These are phyloP conservation scores for Avena atlantica DNA, from an alignment of 176 grass and related monocot genomes.

Conservation along the genomic window DNA sequence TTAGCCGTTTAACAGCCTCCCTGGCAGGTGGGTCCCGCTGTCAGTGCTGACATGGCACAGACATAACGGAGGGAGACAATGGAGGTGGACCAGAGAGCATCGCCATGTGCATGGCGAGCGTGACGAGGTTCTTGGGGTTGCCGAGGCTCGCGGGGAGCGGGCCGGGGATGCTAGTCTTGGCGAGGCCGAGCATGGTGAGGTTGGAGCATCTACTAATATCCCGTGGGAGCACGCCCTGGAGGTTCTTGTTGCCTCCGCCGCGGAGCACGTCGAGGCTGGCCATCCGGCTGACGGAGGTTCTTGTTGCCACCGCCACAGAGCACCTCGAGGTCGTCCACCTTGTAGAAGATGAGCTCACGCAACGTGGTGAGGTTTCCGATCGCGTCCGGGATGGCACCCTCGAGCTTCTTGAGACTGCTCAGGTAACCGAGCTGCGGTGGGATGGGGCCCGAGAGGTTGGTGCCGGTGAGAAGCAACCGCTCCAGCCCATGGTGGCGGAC, in stretches of 20 bases:
- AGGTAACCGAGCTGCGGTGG: slow-evolving; percentile 59
- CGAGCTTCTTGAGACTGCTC: slow-evolving; percentile 55
- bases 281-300: background rate
- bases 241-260: too few relatives aligned
- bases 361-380: slow-evolving; percentile 66
- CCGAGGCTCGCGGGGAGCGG: slow-evolving; percentile 60
- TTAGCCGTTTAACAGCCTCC: too few relatives aligned
- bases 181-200: slow-evolving; percentile 74
- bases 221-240: slow-evolving; percentile 58
- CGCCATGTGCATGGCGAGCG: slow-evolving; percentile 77
- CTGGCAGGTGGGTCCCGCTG: too few relatives aligned
- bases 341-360: slow-evolving; percentile 65
- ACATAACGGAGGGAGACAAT: too few relatives aligned
- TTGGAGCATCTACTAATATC: slow-evolving; percentile 67
- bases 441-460: slow-evolving; percentile 74
- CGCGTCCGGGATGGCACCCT: slow-evolving; percentile 64
- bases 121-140: slow-evolving; percentile 63
- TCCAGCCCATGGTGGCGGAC: slow-evolving; percentile 46
- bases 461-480: slow-evolving; percentile 62
- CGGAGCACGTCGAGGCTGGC: slow-evolving; percentile 61
- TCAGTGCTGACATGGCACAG: too few relatives aligned
- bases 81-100: slow-evolving; percentile 59
- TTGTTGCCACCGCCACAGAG: slow-evolving; percentile 45
- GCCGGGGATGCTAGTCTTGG: slow-evolving; percentile 77
- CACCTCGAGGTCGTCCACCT: slow-evolving; percentile 72